Base-by-base conservation (phyloP, 139 green algal genomes). In the Desmodesmus armatus region DNA sequence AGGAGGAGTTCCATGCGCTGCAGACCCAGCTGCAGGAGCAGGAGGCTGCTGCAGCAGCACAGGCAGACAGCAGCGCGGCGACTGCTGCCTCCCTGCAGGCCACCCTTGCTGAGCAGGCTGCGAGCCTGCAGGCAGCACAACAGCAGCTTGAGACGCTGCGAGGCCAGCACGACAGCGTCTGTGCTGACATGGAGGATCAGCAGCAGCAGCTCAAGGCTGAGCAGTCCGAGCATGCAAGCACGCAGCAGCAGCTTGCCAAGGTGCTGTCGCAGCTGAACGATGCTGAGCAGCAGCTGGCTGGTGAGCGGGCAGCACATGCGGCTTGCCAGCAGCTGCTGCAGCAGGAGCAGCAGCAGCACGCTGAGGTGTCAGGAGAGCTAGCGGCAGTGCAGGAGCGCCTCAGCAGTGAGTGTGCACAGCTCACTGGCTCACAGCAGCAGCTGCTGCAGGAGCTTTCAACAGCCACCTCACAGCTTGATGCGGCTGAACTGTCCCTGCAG, bases 261-360 rank as follows among this genome's bases (percentile, higher is more conserved):
- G n/a, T n/a, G n/a, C n/a, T n/a, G n/a, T n/a, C n/a, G n/a, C n/a
- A n/a, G n/a, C n/a, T n/a, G n/a, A n/a, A n/a, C n/a, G n/a, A n/a
- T n/a, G n/a, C n/a, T n/a, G n/a, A n/a, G n/a, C n/a, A n/a, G n/a
- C n/a, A n/a, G n/a, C n/a, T n/a, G n/a, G n/a, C n/a, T n/a, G n/a
- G n/a, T n/a, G n/a, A n/a, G n/a, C n/a, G n/a, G n/a, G 15, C 25
- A 19, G 17, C 39, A 19, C 53, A 72, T 44, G 25, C 35, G 3
- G 17, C 71, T 21, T 11, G 37, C 9, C 29, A 49, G 51, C 75
- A 49, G 63, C 62, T 51, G 27, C 43, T 53, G 43, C n/a, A 66
- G 31, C 41, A 63, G 67, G 77, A 83, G 58, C 77, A 74, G 77
- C 55, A 73, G 29, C 37, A 55, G 9, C n/a, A 58, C 23, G 29